Percentiles rank a stretch among this genome's conserved stretches.
Conservation (phyloP, 75 land plant species). For the Chamaecyparis obtusa region DNA sequence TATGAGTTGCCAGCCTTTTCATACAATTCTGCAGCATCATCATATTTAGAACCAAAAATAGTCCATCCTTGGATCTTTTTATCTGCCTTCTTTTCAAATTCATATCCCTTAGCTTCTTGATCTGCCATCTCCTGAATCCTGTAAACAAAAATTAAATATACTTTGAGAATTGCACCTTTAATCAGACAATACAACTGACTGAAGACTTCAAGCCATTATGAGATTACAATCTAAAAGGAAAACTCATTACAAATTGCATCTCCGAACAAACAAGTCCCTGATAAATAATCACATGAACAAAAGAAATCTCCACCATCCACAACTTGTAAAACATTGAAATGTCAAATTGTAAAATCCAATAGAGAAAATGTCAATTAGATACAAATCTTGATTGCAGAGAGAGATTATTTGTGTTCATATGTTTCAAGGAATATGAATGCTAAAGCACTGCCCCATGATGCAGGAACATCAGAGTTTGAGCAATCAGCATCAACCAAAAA, state of each 20-base stretch:
- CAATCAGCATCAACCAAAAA: no score
- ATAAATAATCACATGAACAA: background rate
- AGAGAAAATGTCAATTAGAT: background rate
- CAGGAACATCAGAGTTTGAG: background rate
- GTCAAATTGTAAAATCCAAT: background rate
- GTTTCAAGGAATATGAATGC: background rate
- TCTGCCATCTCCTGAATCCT: slow-evolving; percentile 49
- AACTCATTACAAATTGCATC: background rate
- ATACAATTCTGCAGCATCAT: slow-evolving; percentile 81
- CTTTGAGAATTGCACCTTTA: background rate
- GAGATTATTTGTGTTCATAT: background rate
- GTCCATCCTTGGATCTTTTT: slow-evolving; percentile 89
- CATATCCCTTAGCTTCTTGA: slow-evolving; percentile 62
- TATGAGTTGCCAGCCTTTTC: slow-evolving; percentile 85
- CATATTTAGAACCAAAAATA: slow-evolving; percentile 80
- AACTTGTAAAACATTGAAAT: background rate
- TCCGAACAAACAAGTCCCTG: background rate
- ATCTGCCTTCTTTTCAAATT: slow-evolving; percentile 89
- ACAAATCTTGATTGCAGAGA: background rate
- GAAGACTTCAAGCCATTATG: background rate
- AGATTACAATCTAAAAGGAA: background rate
- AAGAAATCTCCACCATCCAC: background rate
- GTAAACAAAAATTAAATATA: background rate
- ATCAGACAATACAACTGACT: background rate
- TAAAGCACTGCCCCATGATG: background rate